Conservation (phyloP, 2,329 filamentous ascomycete genomes). For the Trichoderma simmonsii region DNA sequence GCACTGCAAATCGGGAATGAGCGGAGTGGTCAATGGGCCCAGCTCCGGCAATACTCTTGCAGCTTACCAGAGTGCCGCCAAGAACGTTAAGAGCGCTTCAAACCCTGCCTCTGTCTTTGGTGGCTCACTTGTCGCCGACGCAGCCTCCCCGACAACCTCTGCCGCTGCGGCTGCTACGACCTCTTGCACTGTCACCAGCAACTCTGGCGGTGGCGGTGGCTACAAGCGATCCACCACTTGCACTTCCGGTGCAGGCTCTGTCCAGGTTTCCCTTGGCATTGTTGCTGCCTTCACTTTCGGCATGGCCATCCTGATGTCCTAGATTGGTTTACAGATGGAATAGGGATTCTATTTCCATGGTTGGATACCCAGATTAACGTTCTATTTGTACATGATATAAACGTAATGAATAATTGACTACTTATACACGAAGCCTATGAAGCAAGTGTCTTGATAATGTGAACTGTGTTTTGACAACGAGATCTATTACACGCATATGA, state of each 20-base stretch:
- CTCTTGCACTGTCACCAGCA: neutral
- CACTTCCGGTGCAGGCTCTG: constrained; percentile 6
- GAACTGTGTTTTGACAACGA: neutral
- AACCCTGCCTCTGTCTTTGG: neutral
- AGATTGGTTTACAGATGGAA: neutral
- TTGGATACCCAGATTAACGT: neutral
- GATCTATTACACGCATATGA: neutral
- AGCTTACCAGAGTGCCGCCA: constrained; percentile 14
- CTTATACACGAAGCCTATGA: neutral
- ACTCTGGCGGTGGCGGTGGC: neutral
- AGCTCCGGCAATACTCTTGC: constrained; percentile 11
- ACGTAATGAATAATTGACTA: neutral
- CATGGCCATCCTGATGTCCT: constrained; percentile 13
- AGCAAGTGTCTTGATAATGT: neutral
- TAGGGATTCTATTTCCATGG: neutral
- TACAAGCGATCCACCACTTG: constrained; percentile 4
- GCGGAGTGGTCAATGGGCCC: constrained; percentile 24
- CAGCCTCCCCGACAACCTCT: neutral
- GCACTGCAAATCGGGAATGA: constrained; percentile 27
- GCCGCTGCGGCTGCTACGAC: neutral
- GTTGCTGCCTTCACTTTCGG: constrained; percentile 10
- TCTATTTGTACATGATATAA: neutral
- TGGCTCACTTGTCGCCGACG: neutral
- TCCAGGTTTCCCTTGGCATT: constrained; percentile 4
- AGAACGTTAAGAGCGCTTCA: neutral